Evolutionary conservation across 2,329 filamentous ascomycete species (phyloP), one percentile per base, ranked within the genome.

Genomic region (Anthostomella pinea): DNA sequence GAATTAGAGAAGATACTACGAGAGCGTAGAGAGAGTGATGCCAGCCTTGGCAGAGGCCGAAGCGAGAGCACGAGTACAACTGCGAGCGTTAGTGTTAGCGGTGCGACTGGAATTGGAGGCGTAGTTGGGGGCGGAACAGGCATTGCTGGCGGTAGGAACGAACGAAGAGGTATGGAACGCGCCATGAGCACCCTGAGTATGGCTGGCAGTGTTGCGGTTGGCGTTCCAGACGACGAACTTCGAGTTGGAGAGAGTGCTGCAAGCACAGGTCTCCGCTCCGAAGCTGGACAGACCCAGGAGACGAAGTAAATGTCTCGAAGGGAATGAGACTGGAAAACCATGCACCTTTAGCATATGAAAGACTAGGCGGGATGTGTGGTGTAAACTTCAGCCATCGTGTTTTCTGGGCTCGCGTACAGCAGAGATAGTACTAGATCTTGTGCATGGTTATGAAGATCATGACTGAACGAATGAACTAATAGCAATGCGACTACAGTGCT

Each of bases 231-330:
- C 27, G 76, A 80, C 30, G 77, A 79, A 53, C 59, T 82, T 27
- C 68, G 69, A 33, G 76, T 82, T 18, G 78, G 78, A 2, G 77
- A 82, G 63, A 81, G 77, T 44, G 78, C 78, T 1, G 73, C 76
- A 2, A 79, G 73, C 48, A 60, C 65, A 0, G 65, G 65, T 1
- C 37, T 66, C 28, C 32, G 31, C 10, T 16, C 34, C 10, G 38
- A 29, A 5, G 35, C 14, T 5, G 40, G 35, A 35, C 46, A 43
- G 27, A 31, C 9, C 13, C 40, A 30, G 31, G 46, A 42, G 17
- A 30, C 28, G 23, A 49, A 49, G 34, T 49, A 46, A 25, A 3
- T n/a, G 23, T 4, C 23, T 25, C 11, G 23, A 25, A 14, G 15
- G 6, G 5, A 25, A 6, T 13, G 23, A 13, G 7, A 14, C 23